Evolutionary conservation across 208 protist genomes (phyloP).

Genomic region (Wallacemonas rigidus): DNA sequence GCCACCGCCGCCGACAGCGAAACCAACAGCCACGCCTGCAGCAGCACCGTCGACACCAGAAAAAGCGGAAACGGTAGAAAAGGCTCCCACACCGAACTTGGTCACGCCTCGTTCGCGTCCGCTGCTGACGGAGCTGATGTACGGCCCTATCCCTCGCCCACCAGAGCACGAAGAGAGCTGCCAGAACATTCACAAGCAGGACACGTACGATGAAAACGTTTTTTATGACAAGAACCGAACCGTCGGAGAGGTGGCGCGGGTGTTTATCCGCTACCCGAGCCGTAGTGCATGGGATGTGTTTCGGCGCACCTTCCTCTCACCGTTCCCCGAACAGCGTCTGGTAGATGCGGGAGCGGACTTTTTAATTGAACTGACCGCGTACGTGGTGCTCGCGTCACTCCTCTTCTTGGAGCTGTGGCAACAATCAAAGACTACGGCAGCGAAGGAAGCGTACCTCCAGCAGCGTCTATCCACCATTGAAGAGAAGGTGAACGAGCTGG

Average conservation of each 20-base stretch:
- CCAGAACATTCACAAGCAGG: slow-evolving; percentile 17
- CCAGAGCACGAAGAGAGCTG: slow-evolving; percentile 25
- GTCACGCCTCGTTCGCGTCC: slow-evolving; percentile 75
- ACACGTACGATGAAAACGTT: slow-evolving; percentile 57
- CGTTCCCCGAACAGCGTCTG: slow-evolving; percentile 72
- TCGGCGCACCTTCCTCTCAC: slow-evolving; percentile 60
- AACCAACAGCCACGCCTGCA: neutral
- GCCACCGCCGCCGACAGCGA: slow-evolving; percentile 9
- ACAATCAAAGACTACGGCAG: slow-evolving; percentile 42
- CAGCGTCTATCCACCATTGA: slow-evolving; percentile 71
- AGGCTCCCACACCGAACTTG: slow-evolving; percentile 25
- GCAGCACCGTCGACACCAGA: neutral
- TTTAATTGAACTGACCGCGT: slow-evolving; percentile 79
- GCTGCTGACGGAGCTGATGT: slow-evolving; percentile 57
- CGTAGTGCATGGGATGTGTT: slow-evolving; percentile 80
- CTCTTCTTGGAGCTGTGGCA: slow-evolving; percentile 70
- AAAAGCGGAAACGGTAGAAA: slow-evolving; percentile 1
- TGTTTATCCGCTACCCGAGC: slow-evolving; percentile 74
- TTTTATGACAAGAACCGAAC: slow-evolving; percentile 51
- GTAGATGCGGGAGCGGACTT: slow-evolving; percentile 77
- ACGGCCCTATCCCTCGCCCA: slow-evolving; percentile 41
- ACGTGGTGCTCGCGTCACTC: slow-evolving; percentile 59
- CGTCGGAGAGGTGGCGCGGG: slow-evolving; percentile 47
- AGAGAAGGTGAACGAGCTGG: slow-evolving; percentile 78
- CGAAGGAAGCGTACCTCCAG: slow-evolving; percentile 63